A percentile compares a stretch with the other conserved stretches of the same genome.
Evolutionary conservation across 2,329 filamentous ascomycete species (phyloP).

Genomic region (Zymoseptoria tritici): DNA sequence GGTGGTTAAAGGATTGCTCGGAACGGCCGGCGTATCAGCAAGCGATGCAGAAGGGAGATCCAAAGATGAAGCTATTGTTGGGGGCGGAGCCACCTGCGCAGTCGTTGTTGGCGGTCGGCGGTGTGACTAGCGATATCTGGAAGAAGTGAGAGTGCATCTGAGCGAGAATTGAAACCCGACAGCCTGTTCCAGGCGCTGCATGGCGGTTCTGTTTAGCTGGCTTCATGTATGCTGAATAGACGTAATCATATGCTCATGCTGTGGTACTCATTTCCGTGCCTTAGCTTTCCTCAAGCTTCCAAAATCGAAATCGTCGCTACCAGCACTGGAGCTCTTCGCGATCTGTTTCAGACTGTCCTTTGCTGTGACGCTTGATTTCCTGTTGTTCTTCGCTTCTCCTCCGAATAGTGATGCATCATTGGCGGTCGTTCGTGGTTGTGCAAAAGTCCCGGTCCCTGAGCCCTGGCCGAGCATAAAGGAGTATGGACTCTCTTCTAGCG

Average conservation of each 20-base stretch:
- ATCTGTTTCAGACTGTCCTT: background rate
- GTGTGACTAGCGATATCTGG: constrained; percentile 12
- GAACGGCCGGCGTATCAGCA: constrained; percentile 23
- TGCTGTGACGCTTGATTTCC: background rate
- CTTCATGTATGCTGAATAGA: background rate
- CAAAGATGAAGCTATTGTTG: constrained; percentile 20
- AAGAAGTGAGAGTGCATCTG: constrained; percentile 9
- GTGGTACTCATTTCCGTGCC: background rate
- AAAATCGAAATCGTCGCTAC: constrained; percentile 15
- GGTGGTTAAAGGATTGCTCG: constrained; percentile 23
- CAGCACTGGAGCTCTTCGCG: background rate
- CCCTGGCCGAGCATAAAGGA: constrained; percentile 20
- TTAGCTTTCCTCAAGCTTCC: constrained; percentile 16
- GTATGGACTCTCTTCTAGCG: constrained; percentile 17
- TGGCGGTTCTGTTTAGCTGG: background rate
- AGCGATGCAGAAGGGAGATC: constrained; percentile 30
- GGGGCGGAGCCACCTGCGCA: constrained; percentile 11
- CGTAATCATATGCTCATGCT: background rate
- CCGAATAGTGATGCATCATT: constrained; percentile 14
- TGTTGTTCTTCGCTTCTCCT: constrained; percentile 1
- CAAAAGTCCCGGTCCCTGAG: background rate
- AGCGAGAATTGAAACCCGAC: background rate
- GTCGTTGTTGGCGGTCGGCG: constrained; percentile 13
- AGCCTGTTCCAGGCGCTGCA: background rate
- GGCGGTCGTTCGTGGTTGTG: constrained; percentile 3